Base-by-base conservation (phyloP, 768 basidiomycete genomes). In the Termitomyces sp. region DNA sequence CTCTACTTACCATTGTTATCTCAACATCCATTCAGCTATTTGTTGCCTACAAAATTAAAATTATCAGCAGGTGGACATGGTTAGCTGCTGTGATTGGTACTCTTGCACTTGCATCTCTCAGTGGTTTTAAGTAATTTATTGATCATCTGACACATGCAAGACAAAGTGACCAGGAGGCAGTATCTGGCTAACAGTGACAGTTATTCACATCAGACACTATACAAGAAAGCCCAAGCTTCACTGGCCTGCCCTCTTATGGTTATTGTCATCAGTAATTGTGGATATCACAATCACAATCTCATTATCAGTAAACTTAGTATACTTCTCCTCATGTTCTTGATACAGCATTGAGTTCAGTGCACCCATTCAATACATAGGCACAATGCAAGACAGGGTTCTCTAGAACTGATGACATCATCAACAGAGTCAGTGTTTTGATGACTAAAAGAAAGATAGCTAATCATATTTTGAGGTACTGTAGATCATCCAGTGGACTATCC, bases 11-110 rank as follows among this genome's bases (percentile, higher is more conserved):
- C 1, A 72, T 81, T 7, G 49, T 67, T 2, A 67, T 69, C 14
- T 82, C 79, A 2, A 81, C 79, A 7, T 79, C 79, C 0, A 80
- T 82, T 20, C 81, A 82, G 66, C 63, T 82, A 10, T 81, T 80
- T 69, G 74, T 81, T 52, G 79, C 79, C 0, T 79, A 77, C 74
- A 71, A 79, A 50, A 78, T 81, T 45, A 71, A 67, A 57, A 65
- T 78, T 14, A 70, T 82, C 38, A 80, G 77, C 34, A 77, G 77
- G 61, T 72, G 72, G 2, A 72, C 65, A 15, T 73, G 74, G 66
- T 62, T 80, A 8, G 71, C 78, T 0, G 57, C 63, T 1, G 43
- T 74, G 31, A 72, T 81, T 38, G 64, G 68, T 15, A 46, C 70
- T 15, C 69, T 81, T n/a, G 71, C 77, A 4, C 5, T 80, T 2